Base-by-base conservation (phyloP, 345 rosid genomes). In the Hirschfeldia incana region DNA sequence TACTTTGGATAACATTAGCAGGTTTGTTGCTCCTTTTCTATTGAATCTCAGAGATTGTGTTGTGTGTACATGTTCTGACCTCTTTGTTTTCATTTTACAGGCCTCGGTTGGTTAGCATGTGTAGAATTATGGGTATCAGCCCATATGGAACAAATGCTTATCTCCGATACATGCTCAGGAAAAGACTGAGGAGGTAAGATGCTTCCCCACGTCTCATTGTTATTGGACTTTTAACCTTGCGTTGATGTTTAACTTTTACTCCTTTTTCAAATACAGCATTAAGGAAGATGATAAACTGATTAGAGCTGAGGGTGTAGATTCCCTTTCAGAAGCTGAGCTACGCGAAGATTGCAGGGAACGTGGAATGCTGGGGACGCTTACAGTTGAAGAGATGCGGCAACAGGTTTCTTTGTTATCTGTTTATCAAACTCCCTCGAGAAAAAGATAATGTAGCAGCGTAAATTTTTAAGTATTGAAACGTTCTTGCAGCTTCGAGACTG, bases 281-380 rank as follows among this genome's bases (percentile, higher is more conserved):
- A 89, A 89, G 80, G 86, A 86, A 78, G 94, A 89, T 79, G 94
- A 89, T 82, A 88, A 73, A 69, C 64, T 89, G 74, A 88, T 89
- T 76, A 86, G 87, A 83, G 86, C 90, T 1, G 93, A 89, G 82
- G 93, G 93, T 0, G 84, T 89, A 39, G 91, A 89, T 78, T 86
- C 93, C 67, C 89, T 89, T 55, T 80, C 93, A 29, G 93, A 88
- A 82, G 88, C 82, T 70, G 93, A 89, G 78, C 91, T 89, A 63
- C 89, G 90, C 6, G 90, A 89, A 85, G 93, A 86, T 85, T 89
- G 93, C 83, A 88, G 90, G 76, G 93, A 89, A 75, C 76, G 93
- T 13, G 93, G 93, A 76, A 88, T 89, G 91, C 90, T 89, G 2
- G 94, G 94, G 53, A 67, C 85, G 37, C 83, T 83, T 69, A 86